These are phyloP conservation scores for Hymenoscyphus fructigenus DNA, from an alignment of 2,329 filamentous ascomycete genomes.

Conservation along the genomic window DNA sequence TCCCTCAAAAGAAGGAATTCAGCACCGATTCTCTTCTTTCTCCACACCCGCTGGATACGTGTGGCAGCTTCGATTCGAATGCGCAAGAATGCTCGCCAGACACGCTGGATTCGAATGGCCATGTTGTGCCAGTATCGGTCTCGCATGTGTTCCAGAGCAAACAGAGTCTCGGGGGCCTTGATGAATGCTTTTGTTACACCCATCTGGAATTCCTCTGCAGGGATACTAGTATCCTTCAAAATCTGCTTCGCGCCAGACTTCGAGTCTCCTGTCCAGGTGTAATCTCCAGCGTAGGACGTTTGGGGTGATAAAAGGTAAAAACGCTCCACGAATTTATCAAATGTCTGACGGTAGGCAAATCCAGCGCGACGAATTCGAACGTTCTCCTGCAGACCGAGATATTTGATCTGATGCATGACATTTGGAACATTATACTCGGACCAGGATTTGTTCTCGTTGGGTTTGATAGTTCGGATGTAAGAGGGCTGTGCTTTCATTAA, in stretches of 20 bases:
- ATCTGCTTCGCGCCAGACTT: constrained; percentile 89
- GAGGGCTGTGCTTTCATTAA: constrained; percentile 97
- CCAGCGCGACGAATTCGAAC: constrained; percentile 94
- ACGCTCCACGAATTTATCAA: constrained; percentile 96
- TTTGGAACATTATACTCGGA: constrained; percentile 89
- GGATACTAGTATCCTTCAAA: constrained; percentile 93
- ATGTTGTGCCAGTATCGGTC: constrained; percentile 99
- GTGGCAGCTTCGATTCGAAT: constrained; percentile 92
- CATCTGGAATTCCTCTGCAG: constrained; percentile 93
- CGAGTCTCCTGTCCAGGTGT: constrained; percentile 89
- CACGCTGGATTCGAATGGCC: constrained; percentile 94
- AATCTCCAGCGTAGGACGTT: constrained; percentile 94
- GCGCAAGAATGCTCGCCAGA: constrained; percentile 93
- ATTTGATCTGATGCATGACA: constrained; percentile 97
- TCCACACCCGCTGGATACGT: constrained; percentile 92
- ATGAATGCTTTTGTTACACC: constrained; percentile 97
- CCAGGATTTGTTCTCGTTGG: constrained; percentile 97
- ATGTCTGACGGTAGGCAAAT: constrained; percentile 95
- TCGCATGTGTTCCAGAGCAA: constrained; percentile 95
- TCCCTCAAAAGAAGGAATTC: constrained; percentile 88
- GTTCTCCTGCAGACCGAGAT: constrained; percentile 98
- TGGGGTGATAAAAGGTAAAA: constrained; percentile 95
- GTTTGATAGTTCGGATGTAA: constrained; percentile 98
- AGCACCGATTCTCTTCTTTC: constrained; percentile 85
- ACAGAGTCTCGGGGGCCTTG: constrained; percentile 95